Base-by-base conservation (phyloP, 345 rosid genomes). In the Eucalyptus marginata region DNA sequence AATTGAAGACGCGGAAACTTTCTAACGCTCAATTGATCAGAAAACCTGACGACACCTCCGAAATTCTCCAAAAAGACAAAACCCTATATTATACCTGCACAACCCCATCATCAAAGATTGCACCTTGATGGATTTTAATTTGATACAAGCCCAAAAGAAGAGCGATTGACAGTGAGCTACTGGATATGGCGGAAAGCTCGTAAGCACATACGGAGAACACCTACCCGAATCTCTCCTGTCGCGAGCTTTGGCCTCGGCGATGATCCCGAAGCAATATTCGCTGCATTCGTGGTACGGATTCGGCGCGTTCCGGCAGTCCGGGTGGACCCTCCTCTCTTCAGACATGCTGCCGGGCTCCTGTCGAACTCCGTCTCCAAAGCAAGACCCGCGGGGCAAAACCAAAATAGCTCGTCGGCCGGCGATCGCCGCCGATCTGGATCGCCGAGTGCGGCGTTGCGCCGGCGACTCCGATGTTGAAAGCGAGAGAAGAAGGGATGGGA, bases 221-320 rank as follows among this genome's bases (percentile, higher is more conserved):
- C 25, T 90, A 95, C 97, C 96, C 85, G 93, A 51, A 68, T 90
- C 94, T 85, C 90, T 66, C 84, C 90, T 92, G 88, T 88, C 94
- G 29, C 43, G 91, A 5, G 93, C 93, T 91, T 92, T 93, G 11
- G 93, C 94, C 93, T 95, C 96, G 10, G 96, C 98, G 49, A 98
- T 97, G 90, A 92, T 95, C 87, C 87, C 89, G 86, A 97, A 96
- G 94, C 98, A 97, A 91, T 93, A 98, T 56, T 96, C 99, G 7
- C 92, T 92, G 58, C 93, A 92, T 68, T 93, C 94, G 31, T 93
- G 94, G 90, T 92, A 92, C 83, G 94, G 95, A 89, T 93, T 93
- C 14, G 95, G 88, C n/a, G 95, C 94, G 88, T 93, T 93, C 86
- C 90, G 91, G 86, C 94, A 93, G 85, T 92, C 93, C 4, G 91